phyloP scores from a whole-genome alignment of 2,329 filamentous ascomycete species.

The Hymenoscyphus albidus region DNA sequence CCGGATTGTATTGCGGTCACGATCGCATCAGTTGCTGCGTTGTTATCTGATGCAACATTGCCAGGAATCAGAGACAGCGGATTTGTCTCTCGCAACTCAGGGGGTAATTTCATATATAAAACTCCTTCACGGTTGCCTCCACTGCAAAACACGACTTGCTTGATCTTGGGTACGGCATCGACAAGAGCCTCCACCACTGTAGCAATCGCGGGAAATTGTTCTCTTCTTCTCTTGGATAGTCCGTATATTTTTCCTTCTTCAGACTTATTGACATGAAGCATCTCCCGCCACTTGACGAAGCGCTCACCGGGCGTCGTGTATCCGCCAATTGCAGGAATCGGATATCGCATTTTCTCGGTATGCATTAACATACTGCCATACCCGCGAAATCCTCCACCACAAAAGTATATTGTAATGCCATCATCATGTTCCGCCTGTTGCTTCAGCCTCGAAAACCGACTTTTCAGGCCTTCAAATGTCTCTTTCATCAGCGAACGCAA shows the following conservation, averaged over 20 bases:
- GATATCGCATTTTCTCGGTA: constrained; percentile 68
- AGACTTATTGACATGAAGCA: constrained; percentile 49
- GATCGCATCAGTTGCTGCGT: constrained; percentile 38
- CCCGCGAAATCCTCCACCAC: constrained; percentile 83
- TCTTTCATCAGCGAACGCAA: constrained; percentile 50
- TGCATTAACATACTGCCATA: constrained; percentile 90
- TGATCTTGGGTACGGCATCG: constrained; percentile 64
- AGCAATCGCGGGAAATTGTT: constrained; percentile 79
- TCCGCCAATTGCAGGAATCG: constrained; percentile 76
- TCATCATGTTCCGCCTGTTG: constrained; percentile 39
- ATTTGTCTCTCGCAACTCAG: constrained; percentile 55
- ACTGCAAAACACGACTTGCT: constrained; percentile 76
- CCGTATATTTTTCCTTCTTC: constrained; percentile 63
- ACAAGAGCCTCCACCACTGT: constrained; percentile 75
- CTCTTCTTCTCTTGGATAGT: constrained; percentile 72
- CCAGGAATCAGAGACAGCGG: constrained; percentile 51
- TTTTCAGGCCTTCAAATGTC: constrained; percentile 54
- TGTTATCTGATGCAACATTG: constrained; percentile 17
- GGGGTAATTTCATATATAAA: constrained; percentile 66
- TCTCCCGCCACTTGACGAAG: constrained; percentile 53
- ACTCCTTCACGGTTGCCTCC: constrained; percentile 84
- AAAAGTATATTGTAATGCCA: constrained; percentile 73
- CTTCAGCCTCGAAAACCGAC: constrained; percentile 48
- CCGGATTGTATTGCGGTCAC: constrained; percentile 13
- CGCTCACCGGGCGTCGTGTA: constrained; percentile 61